phyloP scores from a whole-genome alignment of 73 alveolate genomes.

The Paramecium pentaurelia region DNA sequence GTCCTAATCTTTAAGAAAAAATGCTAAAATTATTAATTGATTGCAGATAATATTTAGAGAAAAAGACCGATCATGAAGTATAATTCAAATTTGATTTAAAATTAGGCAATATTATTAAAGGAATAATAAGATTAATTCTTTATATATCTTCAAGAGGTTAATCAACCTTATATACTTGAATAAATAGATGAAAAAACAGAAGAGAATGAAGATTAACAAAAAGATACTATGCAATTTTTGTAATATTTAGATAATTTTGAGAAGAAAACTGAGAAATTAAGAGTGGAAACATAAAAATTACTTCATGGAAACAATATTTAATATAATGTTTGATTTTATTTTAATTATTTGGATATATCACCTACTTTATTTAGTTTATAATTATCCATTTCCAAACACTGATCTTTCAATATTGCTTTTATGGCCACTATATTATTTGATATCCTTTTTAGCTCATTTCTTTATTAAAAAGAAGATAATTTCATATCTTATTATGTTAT shows the following conservation, averaged over 20 bases:
- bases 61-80: conserved; percentile 21
- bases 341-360: conserved; percentile 7
- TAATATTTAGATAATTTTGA: neutral
- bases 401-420: neutral
- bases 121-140: neutral
- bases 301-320: conserved; percentile 17
- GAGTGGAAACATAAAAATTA: conserved; percentile 2
- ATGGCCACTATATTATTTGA: neutral
- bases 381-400: neutral
- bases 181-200: conserved; percentile 22
- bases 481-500: neutral
- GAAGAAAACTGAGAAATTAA: neutral
- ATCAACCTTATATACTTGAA: neutral
- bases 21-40: neutral
- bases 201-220: conserved; percentile 8
- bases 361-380: neutral
- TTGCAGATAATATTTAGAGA: conserved; percentile 12
- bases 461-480: neutral
- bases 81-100: neutral
- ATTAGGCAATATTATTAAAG: neutral
- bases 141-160: neutral
- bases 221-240: neutral
- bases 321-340: neutral
- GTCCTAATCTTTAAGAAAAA: neutral
- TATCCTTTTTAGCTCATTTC: neutral